Base-by-base conservation (phyloP, 805 yeast genomes). In the Kodamaea lidongshanica region DNA sequence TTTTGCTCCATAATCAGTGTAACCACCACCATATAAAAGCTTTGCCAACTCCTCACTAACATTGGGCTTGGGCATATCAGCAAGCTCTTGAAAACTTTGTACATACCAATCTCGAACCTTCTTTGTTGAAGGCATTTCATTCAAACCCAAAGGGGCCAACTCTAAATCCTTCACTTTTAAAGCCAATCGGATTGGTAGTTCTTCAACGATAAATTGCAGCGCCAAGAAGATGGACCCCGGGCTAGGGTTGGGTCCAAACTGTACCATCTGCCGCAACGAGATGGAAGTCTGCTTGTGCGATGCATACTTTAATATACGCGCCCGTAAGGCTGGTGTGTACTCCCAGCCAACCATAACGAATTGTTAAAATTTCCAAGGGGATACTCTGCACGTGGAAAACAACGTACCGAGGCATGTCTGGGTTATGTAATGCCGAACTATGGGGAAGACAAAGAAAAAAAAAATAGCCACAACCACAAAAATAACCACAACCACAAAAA, bases 101-200 rank as follows among this genome's bases (percentile, higher is more conserved):
- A 88, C 88, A 52, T 86, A 87, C 95, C 96, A 87, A 50, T 85
- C 75, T 37, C 78, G 72, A 11, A 86, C 95, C 40, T 77, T 70
- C 30, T 72, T 61, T 28, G 88, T 84, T 3, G 86, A 76, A 1
- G 86, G 85, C 75, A 79, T 79, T 17, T 76, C 65, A 42, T 67
- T 70, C 32, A 87, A 65, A 0, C 85, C 87, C 42, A 77, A 66
- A 0, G 96, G 95, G 17, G 92, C 70, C 15, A 72, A 70, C 23
- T 86, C 94, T 36, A 87, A 62, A 46, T 86, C 95, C 49, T 81
- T 77, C 19, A 86, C 94, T 31, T 94, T 71, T 46, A 81, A 84
- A 2, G 95, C 94, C 28, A 86, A 65, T 37, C 96, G 66, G 23
- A 86, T 83, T 1, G 95, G 95, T 19, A 87, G 67, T 54, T 87